A percentile compares a stretch with the other conserved stretches of the same genome.
Evolutionary conservation across 805 yeast genomes (phyloP).

Genomic region (Spathaspora passalidarum): DNA sequence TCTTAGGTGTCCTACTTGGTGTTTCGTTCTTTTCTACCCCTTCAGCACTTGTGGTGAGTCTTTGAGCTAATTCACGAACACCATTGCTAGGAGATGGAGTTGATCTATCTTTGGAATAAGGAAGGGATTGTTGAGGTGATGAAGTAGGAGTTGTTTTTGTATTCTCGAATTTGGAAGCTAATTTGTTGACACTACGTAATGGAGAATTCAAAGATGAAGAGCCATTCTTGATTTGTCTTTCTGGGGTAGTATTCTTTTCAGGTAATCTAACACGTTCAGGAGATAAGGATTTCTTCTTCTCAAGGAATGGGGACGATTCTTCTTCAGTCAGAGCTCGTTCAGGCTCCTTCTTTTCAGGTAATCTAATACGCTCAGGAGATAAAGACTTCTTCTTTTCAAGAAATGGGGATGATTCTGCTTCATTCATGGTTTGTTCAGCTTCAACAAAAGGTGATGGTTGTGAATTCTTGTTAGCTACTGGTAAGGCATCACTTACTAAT

Average conservation of each 20-base stretch:
- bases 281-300: not conserved
- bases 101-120: not conserved
- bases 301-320: not conserved
- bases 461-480: not conserved
- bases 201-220: constrained; percentile 5
- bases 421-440: not conserved
- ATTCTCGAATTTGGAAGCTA: constrained; percentile 23
- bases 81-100: constrained; percentile 4
- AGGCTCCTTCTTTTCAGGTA: not conserved
- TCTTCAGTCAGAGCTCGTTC: too few species aligned
- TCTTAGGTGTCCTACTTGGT: constrained; percentile 18
- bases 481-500: not conserved
- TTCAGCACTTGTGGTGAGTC: constrained; percentile 15
- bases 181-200: constrained; percentile 13
- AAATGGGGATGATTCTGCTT: not conserved
- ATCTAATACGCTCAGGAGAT: not conserved
- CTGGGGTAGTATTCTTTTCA: not conserved
- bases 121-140: constrained; percentile 5
- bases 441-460: not conserved
- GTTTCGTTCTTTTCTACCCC: constrained; percentile 4
- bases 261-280: not conserved
- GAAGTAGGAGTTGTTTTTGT: not conserved
- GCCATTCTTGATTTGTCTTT: not conserved
- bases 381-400: not conserved
- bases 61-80: constrained; percentile 25